Evolutionary conservation across 306 rosid genomes (phyloP), one percentile per base, ranked within the genome.

Genomic region (Psophocarpus tetragonolobus): DNA sequence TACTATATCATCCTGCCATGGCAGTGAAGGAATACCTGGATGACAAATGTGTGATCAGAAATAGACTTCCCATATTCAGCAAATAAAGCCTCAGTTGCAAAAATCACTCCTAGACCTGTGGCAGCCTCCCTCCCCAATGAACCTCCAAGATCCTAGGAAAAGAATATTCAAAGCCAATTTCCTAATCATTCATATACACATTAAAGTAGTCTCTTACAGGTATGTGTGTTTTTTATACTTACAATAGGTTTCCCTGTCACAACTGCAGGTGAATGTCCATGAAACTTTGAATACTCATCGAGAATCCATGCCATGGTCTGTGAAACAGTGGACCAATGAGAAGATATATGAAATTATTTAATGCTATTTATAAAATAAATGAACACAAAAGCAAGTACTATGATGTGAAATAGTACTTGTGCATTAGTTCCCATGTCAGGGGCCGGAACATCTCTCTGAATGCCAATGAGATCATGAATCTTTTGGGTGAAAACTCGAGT

Each of bases 271-370:
- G 97, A 89, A 78, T 89, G 87, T 8, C 97, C 94, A 44, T 89
- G 94, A 86, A 87, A 91, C 84, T 91, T 91, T 6, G 97, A 89
- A 81, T 91, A 91, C 85, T 91, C 97, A 51, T 91, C 92, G 17
- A 91, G 84, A 83, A 89, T 89, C 97, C 97, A 91, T n/a, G 97
- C 97, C 97, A 87, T 89, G 65, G 97, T 91, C 97, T 91, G 74
- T 29, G 23, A 20, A 69, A 38, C 42, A 76, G 60, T 30, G 53
- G 21, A 74, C 71, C 56, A 44, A 35, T 50, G n/a, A 51, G 41
- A 78, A 78, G 35, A 60, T 14, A 33, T 82, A 30, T n/a, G 32
- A 67, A 78, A 73, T 26, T 3, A 15, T 69, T 69, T 12, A 24
- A 35, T 54, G 21, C 51, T 48, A 23, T 73, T 51, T 18, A 20